phyloP scores from a whole-genome alignment of 2,329 filamentous ascomycete genomes.

The Curvularia sp. region DNA sequence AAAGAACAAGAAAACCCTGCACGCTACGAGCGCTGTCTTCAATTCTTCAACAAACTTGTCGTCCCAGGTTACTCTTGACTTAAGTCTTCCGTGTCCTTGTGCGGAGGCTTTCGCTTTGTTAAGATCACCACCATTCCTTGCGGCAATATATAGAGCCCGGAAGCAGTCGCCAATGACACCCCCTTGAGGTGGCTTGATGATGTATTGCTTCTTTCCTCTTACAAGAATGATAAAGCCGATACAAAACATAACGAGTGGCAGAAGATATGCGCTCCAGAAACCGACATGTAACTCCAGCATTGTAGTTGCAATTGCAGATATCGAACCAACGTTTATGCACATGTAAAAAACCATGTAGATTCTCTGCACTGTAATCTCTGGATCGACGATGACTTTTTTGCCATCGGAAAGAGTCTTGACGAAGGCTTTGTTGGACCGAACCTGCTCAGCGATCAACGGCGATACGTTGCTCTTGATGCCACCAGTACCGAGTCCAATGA shows the following conservation, averaged over 20 bases:
- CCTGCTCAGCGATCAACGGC: conserved; percentile 59
- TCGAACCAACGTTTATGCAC: conserved; percentile 74
- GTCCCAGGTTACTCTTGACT: conserved; percentile 62
- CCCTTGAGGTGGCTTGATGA: conserved; percentile 49
- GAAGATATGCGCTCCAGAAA: conserved; percentile 72
- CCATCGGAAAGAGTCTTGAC: conserved; percentile 50
- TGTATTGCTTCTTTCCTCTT: conserved; percentile 43
- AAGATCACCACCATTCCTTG: conserved; percentile 60
- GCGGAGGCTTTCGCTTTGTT: conserved; percentile 70
- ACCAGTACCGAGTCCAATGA: conserved; percentile 77
- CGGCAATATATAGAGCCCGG: conserved; percentile 64
- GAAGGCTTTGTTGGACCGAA: conserved; percentile 51
- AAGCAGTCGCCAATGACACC: conserved; percentile 56
- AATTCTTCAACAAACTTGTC: conserved; percentile 76
- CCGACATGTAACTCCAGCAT: conserved; percentile 73
- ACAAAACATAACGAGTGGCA: conserved; percentile 70
- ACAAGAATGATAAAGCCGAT: conserved; percentile 64
- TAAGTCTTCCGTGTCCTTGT: conserved; percentile 51
- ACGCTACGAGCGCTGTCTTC: conserved; percentile 69
- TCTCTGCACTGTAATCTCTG: conserved; percentile 55
- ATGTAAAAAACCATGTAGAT: conserved; percentile 71
- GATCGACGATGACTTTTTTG: conserved; percentile 54
- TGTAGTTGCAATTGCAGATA: conserved; percentile 72
- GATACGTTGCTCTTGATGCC: conserved; percentile 82
- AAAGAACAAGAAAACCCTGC: conserved; percentile 69